A percentile compares a stretch with the other conserved stretches of the same genome.
phyloP scores from a whole-genome alignment of 2,329 filamentous ascomycete species.

The Metarhizium album region DNA sequence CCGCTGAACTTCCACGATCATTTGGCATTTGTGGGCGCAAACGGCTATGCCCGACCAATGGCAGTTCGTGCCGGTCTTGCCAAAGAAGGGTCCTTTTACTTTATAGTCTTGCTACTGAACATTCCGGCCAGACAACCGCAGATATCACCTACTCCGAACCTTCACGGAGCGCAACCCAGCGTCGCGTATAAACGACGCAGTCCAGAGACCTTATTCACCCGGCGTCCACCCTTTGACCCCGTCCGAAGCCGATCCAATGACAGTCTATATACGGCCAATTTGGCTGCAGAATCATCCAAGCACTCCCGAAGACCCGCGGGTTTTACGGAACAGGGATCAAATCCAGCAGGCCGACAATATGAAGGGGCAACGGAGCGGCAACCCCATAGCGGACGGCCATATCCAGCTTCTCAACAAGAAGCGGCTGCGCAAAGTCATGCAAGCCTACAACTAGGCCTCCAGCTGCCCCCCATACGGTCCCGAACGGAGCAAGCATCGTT shows the following conservation, averaged over 20 bases:
- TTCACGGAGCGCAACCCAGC: conserved; percentile 30
- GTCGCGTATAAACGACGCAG: conserved; percentile 27
- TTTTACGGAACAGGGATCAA: neutral
- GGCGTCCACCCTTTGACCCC: conserved; percentile 38
- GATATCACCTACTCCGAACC: conserved; percentile 33
- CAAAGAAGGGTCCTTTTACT: conserved; percentile 52
- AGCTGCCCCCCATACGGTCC: conserved; percentile 38
- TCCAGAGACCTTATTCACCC: conserved; percentile 25
- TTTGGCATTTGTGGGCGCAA: conserved; percentile 40
- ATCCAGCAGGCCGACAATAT: neutral
- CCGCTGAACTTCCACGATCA: conserved; percentile 43
- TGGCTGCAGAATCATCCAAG: neutral
- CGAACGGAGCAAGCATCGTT: conserved; percentile 19
- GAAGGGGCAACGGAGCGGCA: neutral
- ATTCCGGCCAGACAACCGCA: conserved; percentile 28
- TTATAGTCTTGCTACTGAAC: conserved; percentile 42
- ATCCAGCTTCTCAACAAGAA: neutral
- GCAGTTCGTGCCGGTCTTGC: conserved; percentile 44
- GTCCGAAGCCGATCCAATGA: conserved; percentile 30
- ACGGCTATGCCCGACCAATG: conserved; percentile 40
- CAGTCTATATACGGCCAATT: neutral
- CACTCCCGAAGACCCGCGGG: neutral
- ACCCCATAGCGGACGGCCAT: neutral
- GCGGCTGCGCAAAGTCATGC: neutral
- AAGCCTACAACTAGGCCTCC: conserved; percentile 22